phyloP scores from a whole-genome alignment of 768 basidiomycete genomes.

The Naganishia vishniacii region DNA sequence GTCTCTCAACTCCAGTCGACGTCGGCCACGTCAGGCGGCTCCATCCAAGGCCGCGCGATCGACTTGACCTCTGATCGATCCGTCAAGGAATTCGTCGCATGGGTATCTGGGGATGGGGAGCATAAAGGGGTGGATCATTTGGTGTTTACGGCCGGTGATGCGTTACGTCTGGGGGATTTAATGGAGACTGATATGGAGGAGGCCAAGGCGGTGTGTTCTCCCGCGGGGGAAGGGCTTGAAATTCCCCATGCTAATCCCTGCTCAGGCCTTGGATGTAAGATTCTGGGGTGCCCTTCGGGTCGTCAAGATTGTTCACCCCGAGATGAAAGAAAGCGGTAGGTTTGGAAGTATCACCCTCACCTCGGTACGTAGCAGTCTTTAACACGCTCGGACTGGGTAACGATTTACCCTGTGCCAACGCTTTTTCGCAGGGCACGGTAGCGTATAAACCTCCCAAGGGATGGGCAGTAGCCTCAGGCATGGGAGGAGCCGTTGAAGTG shows the following conservation, averaged over 20 bases:
- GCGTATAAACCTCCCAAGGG: slow-evolving; percentile 8
- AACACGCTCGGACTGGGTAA: no score
- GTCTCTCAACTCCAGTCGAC: neutral
- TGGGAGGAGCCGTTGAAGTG: slow-evolving; percentile 9
- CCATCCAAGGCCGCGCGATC: slow-evolving; percentile 6
- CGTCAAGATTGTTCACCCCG: neutral
- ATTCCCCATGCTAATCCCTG: no score
- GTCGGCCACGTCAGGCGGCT: neutral
- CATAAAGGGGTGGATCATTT: neutral
- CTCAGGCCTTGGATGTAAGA: slow-evolving; percentile 3
- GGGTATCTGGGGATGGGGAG: slow-evolving; percentile 4
- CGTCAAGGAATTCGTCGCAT: neutral
- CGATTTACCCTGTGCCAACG: no score
- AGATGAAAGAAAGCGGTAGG: slow-evolving; percentile 11
- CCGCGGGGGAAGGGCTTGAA: neutral
- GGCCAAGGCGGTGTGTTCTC: neutral
- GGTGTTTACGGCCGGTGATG: slow-evolving; percentile 11
- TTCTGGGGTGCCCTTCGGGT: slow-evolving; percentile 11
- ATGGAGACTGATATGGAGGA: slow-evolving; percentile 16
- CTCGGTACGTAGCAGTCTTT: slow-evolving; percentile 6
- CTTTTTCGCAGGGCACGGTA: slow-evolving; percentile 1
- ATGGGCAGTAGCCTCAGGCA: neutral
- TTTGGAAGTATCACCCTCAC: slow-evolving; percentile 7
- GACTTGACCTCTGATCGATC: neutral
- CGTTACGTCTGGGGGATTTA: slow-evolving; percentile 7